Percentiles rank a stretch among this genome's conserved stretches.
Evolutionary conservation across 2,329 filamentous ascomycete species (phyloP).

Genomic region (Akanthomyces uredinophilus): DNA sequence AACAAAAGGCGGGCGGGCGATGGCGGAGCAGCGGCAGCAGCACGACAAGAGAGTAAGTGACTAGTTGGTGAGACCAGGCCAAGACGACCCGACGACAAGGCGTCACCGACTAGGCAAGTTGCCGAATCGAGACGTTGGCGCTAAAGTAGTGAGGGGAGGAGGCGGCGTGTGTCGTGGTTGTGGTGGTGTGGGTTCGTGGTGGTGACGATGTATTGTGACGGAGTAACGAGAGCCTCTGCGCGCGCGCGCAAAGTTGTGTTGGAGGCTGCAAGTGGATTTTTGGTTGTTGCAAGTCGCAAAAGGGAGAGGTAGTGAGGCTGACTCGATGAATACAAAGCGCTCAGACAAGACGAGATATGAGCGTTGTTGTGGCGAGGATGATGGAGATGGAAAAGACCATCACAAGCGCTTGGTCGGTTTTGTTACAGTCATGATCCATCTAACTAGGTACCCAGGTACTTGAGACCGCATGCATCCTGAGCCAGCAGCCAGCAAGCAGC

Average conservation of each 20-base stretch:
- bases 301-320: neutral
- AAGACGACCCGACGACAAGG: constrained; percentile 1
- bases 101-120: constrained; percentile 13
- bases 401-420: neutral
- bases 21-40: neutral
- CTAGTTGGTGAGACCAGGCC: neutral
- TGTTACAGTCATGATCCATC: neutral
- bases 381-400: neutral
- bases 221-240: neutral
- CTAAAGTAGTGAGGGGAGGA: constrained; percentile 12
- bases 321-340: neutral
- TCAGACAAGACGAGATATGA: neutral
- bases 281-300: neutral
- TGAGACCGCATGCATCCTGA: neutral
- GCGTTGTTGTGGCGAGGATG: neutral
- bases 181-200: neutral
- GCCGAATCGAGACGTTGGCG: constrained; percentile 13
- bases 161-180: neutral
- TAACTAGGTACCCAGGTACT: too few relatives aligned
- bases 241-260: neutral
- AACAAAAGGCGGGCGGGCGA: constrained; percentile 6
- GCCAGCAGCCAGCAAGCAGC: neutral
- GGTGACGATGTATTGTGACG: neutral
- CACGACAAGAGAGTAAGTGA: neutral
- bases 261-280: neutral